A percentile compares a stretch with the other conserved stretches of the same genome.
phyloP scores from a whole-genome alignment of 768 basidiomycete genomes.

The Candolleomyces efflorescens region DNA sequence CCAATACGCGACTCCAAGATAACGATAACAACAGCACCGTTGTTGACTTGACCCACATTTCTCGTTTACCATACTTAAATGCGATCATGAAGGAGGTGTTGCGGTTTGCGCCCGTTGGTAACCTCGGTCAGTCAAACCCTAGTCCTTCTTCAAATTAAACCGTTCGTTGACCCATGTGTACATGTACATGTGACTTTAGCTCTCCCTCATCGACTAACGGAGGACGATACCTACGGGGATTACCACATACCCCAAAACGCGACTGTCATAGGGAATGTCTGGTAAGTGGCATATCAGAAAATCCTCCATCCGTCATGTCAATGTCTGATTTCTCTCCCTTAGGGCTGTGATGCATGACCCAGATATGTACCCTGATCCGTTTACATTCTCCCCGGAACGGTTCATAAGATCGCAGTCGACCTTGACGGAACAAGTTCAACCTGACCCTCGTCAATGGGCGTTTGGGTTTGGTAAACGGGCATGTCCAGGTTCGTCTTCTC shows the following conservation, averaged over 20 bases:
- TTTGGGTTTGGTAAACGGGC: constrained; percentile 19
- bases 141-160: background rate
- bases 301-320: background rate
- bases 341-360: constrained; percentile 25
- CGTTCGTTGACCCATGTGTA: background rate
- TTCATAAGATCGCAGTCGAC: constrained; percentile 5
- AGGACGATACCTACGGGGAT: constrained; percentile 43
- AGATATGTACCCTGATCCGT: constrained; percentile 15
- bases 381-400: constrained; percentile 16
- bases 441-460: constrained; percentile 17
- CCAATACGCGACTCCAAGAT: background rate
- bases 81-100: constrained; percentile 38
- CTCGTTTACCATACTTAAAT: constrained; percentile 24
- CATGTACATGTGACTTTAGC: constrained; percentile 19
- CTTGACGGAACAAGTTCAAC: constrained; percentile 5
- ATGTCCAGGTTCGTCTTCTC: constrained; percentile 15
- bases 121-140: constrained; percentile 27
- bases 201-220: constrained; percentile 35
- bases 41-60: constrained; percentile 17
- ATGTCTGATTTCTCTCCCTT: too few species aligned
- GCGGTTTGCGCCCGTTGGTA: constrained; percentile 36
- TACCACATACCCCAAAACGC: constrained; percentile 42
- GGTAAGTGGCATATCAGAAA: constrained; percentile 23
- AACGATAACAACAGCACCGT: too few species aligned
- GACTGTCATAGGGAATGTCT: constrained; percentile 43